These are phyloP conservation scores for Hirschfeldia incana DNA, from an alignment of 345 rosid genomes.

Conservation along the genomic window DNA sequence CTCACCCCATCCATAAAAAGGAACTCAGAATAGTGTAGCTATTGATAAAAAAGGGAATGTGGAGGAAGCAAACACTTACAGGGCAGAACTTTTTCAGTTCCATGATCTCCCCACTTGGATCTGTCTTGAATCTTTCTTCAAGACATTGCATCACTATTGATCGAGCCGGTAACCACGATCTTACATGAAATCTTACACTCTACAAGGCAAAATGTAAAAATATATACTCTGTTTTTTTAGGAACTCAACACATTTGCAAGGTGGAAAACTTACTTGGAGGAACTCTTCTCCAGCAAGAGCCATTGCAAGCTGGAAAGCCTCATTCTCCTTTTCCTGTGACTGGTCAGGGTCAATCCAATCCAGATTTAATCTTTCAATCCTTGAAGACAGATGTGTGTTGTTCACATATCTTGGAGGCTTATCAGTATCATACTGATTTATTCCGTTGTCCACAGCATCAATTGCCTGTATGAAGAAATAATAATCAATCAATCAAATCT, in stretches of 20 bases:
- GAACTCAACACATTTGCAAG: neutral
- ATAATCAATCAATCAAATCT: neutral
- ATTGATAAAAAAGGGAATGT: neutral
- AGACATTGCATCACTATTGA: conserved; percentile 79
- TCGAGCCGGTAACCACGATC: conserved; percentile 90
- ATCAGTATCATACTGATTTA: conserved; percentile 77
- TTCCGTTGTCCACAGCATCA: conserved; percentile 88
- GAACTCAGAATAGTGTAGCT: neutral
- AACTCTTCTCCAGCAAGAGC: conserved; percentile 79
- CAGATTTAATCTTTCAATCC: conserved; percentile 80
- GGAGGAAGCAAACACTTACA: conserved; percentile 54
- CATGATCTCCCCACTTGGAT: conserved; percentile 88
- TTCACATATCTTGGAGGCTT: conserved; percentile 88
- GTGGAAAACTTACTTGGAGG: conserved; percentile 57
- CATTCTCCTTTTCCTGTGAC: conserved; percentile 82
- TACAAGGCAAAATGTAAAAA: conserved; percentile 34
- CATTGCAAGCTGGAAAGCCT: conserved; percentile 81
- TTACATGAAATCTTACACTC: conserved; percentile 70
- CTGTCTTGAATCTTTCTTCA: conserved; percentile 56
- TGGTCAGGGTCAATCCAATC: conserved; percentile 95
- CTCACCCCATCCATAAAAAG: neutral
- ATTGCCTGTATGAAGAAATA: conserved; percentile 51
- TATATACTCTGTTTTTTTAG: neutral
- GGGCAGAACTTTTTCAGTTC: conserved; percentile 67
- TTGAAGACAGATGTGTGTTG: conserved; percentile 76